A percentile compares a stretch with the other conserved stretches of the same genome.
Evolutionary conservation across 2,329 filamentous ascomycete species (phyloP).

Genomic region (Cladosporium sp.): DNA sequence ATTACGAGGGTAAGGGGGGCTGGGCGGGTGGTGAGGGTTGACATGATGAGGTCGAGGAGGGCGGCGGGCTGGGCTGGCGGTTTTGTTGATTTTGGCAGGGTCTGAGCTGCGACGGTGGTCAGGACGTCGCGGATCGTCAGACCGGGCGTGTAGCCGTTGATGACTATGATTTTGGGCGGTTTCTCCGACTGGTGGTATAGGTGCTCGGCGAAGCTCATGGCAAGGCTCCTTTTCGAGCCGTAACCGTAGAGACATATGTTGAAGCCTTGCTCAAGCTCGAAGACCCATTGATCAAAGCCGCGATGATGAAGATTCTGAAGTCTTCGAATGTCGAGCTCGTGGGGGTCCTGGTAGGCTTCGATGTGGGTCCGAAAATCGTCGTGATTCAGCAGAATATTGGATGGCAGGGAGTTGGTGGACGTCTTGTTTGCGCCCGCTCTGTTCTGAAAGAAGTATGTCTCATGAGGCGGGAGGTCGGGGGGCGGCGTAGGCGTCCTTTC

Average conservation of each 20-base stretch:
- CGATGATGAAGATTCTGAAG: slow-evolving; percentile 69
- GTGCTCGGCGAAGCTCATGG: slow-evolving; percentile 69
- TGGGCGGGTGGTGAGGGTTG: slow-evolving; percentile 49
- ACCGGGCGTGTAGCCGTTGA: slow-evolving; percentile 75
- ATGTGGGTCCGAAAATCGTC: slow-evolving; percentile 81
- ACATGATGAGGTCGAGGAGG: slow-evolving; percentile 61
- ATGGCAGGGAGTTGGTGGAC: slow-evolving; percentile 75
- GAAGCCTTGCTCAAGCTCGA: slow-evolving; percentile 82
- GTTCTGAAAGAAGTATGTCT: slow-evolving; percentile 91
- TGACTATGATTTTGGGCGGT: slow-evolving; percentile 62
- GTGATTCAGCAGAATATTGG: slow-evolving; percentile 72
- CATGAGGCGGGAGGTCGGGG: slow-evolving; percentile 74
- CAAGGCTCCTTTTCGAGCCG: slow-evolving; percentile 74
- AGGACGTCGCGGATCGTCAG: slow-evolving; percentile 65
- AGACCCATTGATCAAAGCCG: slow-evolving; percentile 85
- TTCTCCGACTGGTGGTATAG: slow-evolving; percentile 46
- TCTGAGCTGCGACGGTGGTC: slow-evolving; percentile 58
- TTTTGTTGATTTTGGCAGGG: slow-evolving; percentile 47
- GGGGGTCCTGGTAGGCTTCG: slow-evolving; percentile 59
- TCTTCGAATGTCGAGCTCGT: slow-evolving; percentile 62
- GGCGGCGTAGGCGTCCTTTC: slow-evolving; percentile 73
- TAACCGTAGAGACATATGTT: slow-evolving; percentile 88
- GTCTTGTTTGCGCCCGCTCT: slow-evolving; percentile 74
- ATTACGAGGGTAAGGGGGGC: slow-evolving; percentile 42
- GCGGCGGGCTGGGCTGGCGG: slow-evolving; percentile 60